Evolutionary conservation across 1,284 basidiomycete species (phyloP).

Genomic region (Moesziomyces sp.): DNA sequence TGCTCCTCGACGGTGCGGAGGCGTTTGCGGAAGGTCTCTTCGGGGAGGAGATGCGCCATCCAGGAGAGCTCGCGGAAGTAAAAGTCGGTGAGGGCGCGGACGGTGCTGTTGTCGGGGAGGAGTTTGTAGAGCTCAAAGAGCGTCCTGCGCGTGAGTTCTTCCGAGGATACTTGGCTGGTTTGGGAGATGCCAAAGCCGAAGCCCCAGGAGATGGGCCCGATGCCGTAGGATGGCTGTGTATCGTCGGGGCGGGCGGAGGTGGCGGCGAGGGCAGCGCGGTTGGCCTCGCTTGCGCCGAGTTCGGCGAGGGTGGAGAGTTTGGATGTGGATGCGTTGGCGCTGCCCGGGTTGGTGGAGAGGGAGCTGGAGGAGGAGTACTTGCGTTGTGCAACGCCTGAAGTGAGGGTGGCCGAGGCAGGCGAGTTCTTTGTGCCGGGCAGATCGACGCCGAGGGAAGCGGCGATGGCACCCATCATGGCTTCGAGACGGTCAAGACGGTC

Average conservation of each 20-base stretch:
- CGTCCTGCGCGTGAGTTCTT: conserved; percentile 34
- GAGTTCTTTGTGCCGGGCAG: conserved; percentile 25
- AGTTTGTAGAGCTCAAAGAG: conserved; percentile 40
- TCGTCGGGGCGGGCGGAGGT: conserved; percentile 3
- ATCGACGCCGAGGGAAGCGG: conserved; percentile 36
- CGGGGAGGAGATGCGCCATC: conserved; percentile 43
- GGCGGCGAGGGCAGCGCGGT: conserved; percentile 28
- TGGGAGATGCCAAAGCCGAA: conserved; percentile 50
- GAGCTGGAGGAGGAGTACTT: conserved; percentile 23
- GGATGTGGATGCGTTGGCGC: conserved; percentile 13
- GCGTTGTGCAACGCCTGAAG: conserved; percentile 8
- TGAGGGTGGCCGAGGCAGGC: not conserved
- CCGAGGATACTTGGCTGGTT: conserved; percentile 26
- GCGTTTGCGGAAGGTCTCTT: conserved; percentile 25
- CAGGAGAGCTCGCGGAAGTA: conserved; percentile 53
- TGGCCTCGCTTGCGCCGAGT: conserved; percentile 41
- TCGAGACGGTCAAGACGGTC: conserved; percentile 56
- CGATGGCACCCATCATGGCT: conserved; percentile 50
- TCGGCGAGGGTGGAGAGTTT: conserved; percentile 49
- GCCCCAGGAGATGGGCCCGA: conserved; percentile 33
- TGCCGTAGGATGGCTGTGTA: conserved; percentile 9
- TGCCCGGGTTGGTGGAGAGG: conserved; percentile 4
- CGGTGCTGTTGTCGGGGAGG: conserved; percentile 36
- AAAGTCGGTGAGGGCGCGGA: conserved; percentile 31
- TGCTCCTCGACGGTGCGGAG: conserved; percentile 27